Base-by-base conservation (phyloP, 176 grass and related monocot species). In the Phoenix dactylifera region DNA sequence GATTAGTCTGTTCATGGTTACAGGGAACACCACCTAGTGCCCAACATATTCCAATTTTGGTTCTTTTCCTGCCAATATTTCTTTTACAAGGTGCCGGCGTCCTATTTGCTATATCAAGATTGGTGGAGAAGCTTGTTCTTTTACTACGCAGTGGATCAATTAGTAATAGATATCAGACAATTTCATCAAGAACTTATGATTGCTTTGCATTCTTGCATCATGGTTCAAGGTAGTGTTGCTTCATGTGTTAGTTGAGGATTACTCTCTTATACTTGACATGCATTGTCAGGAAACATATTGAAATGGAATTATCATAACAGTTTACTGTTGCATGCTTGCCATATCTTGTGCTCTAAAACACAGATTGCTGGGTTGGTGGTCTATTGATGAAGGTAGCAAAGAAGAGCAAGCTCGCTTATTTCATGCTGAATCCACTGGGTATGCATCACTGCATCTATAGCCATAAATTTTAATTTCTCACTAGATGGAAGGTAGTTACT, bases 361-460 rank as follows among this genome's bases (percentile, higher is more conserved):
- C 70, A 98, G 93, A 79, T 80, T 93, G 62, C 71, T 93, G 55
- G 94, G 94, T 80, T 98, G 88, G 94, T 98, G 94, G 94, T 98
- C 88, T 56, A 98, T 98, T 50, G 88, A 89, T 0, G 94, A 98
- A 85, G 94, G 88, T 55, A 89, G 88, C 79, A 98, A 93, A 55
- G 94, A 93, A 77, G 94, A 93, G 65, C 94, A 98, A 71, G 82
- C 94, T 69, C 88, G 88, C 9, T 72, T 98, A 26, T 89, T 89
- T 81, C 73, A 98, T 76, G 55, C 76, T 55, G 94, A 89, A 80
- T 71, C 79, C 57, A 80, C 74, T 55, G 94, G 94, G 88, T 98
- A 86, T 54, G 7, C 52, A 66, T 70, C 54, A 53, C 53, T 64
- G 39, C 16, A 64, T 59, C 54, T 63, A 24, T 5, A 25, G 35